phyloP scores from a whole-genome alignment of 352 stramenopile species.

The Phytophthora fragariae region DNA sequence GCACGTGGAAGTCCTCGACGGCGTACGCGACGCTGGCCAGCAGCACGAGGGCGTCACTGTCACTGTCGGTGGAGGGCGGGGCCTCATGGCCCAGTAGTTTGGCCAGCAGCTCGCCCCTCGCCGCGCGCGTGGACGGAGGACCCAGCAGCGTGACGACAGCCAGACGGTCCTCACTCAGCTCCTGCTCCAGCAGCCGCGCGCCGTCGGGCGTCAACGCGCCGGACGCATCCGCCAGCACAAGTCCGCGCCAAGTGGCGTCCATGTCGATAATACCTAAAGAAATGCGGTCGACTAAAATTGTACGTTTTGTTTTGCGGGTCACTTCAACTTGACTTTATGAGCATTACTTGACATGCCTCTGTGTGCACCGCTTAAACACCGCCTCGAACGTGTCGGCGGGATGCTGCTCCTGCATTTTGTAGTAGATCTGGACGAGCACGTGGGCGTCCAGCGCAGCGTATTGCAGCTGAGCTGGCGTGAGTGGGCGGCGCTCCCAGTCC shows the following conservation, averaged over 20 bases:
- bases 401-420: conserved; percentile 58
- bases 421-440: conserved; percentile 69
- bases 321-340: not conserved
- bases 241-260: conserved; percentile 53
- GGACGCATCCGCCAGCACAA: conserved; percentile 48
- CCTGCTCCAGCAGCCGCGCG: conserved; percentile 44
- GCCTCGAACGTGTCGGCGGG: conserved; percentile 36
- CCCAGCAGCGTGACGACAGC: conserved; percentile 58
- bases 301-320: not conserved
- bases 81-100: conserved; percentile 27
- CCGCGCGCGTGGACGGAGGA: conserved; percentile 36
- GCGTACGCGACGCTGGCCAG: conserved; percentile 50
- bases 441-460: conserved; percentile 80
- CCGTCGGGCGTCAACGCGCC: conserved; percentile 47
- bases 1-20: conserved; percentile 62
- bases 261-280: conserved; percentile 30
- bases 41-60: conserved; percentile 39
- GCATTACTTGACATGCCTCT: conserved; percentile 48
- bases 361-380: conserved; percentile 46
- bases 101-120: conserved; percentile 42
- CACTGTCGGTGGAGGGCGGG: not conserved
- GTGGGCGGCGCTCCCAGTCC: conserved; percentile 75
- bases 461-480: conserved; percentile 68
- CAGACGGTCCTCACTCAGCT: conserved; percentile 63
- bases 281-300: not conserved